Evolutionary conservation across 2,329 filamentous ascomycete genomes (phyloP).

Genomic region (Raffaelea ambrosiae): DNA sequence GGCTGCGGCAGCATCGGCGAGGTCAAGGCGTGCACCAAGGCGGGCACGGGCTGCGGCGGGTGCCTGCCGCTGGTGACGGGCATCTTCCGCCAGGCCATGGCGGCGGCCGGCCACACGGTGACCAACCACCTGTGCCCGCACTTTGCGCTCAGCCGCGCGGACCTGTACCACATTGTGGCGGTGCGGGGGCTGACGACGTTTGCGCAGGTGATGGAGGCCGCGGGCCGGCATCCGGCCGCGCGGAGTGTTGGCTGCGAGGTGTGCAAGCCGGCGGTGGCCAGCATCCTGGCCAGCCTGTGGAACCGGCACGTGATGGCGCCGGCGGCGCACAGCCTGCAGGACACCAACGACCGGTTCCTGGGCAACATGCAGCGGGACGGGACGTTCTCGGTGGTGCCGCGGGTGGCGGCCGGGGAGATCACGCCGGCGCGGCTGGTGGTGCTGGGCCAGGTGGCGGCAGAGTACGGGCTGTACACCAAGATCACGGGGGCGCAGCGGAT

Average conservation of each 20-base stretch:
- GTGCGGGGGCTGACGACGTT: constrained; percentile 71
- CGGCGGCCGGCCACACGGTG: constrained; percentile 75
- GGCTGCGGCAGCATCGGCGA: constrained; percentile 74
- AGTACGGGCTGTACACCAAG: constrained; percentile 80
- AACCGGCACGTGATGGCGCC: constrained; percentile 75
- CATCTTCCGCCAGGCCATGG: constrained; percentile 87
- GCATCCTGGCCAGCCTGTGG: constrained; percentile 73
- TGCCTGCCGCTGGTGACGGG: constrained; percentile 82
- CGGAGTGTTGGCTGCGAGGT: constrained; percentile 79
- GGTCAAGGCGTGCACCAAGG: constrained; percentile 84
- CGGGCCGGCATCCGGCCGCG: constrained; percentile 49
- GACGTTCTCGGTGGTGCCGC: constrained; percentile 80
- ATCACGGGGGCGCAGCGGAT: constrained; percentile 89
- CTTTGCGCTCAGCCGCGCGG: constrained; percentile 69
- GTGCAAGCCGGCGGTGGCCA: constrained; percentile 76
- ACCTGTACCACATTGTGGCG: constrained; percentile 84
- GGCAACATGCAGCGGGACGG: constrained; percentile 89
- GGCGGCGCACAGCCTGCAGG: constrained; percentile 65
- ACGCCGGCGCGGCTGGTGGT: constrained; percentile 77
- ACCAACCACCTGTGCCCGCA: constrained; percentile 81
- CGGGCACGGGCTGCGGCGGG: constrained; percentile 82
- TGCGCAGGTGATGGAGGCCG: constrained; percentile 66
- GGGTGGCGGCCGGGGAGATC: constrained; percentile 78
- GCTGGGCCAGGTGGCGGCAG: constrained; percentile 76
- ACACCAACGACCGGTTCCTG: constrained; percentile 83